Percentiles rank a stretch among this genome's conserved stretches.
phyloP scores from a whole-genome alignment of 139 green algal genomes.

The Chlamydomonas applanata region DNA sequence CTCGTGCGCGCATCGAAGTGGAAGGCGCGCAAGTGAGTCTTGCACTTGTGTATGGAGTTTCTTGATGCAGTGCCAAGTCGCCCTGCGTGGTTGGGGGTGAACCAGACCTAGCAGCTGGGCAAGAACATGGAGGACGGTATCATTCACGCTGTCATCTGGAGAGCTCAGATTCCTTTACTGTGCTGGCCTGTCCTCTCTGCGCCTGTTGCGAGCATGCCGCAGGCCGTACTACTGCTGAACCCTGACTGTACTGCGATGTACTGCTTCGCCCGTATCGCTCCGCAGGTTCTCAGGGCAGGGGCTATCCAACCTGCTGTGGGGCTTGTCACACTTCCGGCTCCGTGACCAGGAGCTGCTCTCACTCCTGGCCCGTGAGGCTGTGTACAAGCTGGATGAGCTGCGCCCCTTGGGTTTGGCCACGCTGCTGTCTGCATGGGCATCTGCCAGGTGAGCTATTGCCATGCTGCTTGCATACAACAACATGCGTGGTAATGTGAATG shows the following conservation, averaged over 20 bases:
- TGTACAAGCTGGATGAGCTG: slow-evolving; percentile 34
- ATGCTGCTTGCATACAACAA: not conserved
- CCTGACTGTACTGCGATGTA: no score
- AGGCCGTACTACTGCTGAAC: no score
- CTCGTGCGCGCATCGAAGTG: not conserved
- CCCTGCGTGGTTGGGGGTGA: no score
- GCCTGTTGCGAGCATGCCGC: no score
- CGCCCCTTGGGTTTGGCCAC: slow-evolving; percentile 29
- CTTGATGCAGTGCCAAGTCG: no score
- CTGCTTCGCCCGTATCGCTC: no score
- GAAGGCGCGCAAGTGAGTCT: slow-evolving; percentile 10
- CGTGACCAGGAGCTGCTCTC: slow-evolving; percentile 7
- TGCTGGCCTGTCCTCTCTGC: not conserved
- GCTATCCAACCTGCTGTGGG: slow-evolving; percentile 34
- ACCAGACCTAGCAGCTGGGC: no score
- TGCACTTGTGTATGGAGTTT: no score
- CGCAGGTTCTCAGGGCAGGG: slow-evolving; percentile 16
- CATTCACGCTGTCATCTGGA: no score
- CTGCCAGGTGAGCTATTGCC: not conserved
- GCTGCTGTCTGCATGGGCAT: slow-evolving; percentile 22
- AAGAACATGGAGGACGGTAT: no score
- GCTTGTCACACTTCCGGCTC: slow-evolving; percentile 3
- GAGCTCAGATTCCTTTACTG: no score
- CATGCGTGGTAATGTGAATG: not conserved
- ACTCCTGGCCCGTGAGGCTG: slow-evolving; percentile 23